A percentile compares a stretch with the other conserved stretches of the same genome.
Conservation (phyloP, 495 filamentous ascomycete genomes). For the Collariella sp. region DNA sequence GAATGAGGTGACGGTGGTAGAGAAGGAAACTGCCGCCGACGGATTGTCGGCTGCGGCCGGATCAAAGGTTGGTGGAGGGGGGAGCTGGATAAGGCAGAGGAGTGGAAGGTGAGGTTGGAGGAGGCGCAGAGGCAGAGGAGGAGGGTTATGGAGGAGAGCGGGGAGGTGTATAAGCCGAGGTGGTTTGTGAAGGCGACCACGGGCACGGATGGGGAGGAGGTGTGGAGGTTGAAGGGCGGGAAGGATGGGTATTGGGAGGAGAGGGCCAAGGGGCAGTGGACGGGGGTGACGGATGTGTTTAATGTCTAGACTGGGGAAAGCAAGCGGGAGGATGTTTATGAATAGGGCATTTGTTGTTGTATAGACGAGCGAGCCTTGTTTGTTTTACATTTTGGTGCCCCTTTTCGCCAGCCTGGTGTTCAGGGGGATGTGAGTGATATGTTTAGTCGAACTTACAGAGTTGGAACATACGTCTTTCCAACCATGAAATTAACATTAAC, state of each 20-base stretch:
- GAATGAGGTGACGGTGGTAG: constrained; percentile 80
- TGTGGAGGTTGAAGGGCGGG: constrained; percentile 73
- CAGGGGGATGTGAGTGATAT: too few species aligned
- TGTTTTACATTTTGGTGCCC: background rate
- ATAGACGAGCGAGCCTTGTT: background rate
- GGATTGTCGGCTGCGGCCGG: constrained; percentile 77
- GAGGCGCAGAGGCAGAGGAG: constrained; percentile 73
- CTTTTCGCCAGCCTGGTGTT: too few species aligned
- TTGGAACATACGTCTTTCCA: too few species aligned
- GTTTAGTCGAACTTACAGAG: too few species aligned
- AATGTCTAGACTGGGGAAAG: constrained; percentile 6
- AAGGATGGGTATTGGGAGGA: constrained; percentile 92
- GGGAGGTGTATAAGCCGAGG: constrained; percentile 59
- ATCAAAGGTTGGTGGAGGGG: constrained; percentile 84
- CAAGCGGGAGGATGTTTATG: background rate
- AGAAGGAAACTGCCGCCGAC: constrained; percentile 67
- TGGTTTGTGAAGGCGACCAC: constrained; percentile 68
- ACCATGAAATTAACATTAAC: too few species aligned
- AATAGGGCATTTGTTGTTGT: background rate
- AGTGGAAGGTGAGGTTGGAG: constrained; percentile 71
- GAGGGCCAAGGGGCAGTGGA: constrained; percentile 60
- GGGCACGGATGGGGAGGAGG: constrained; percentile 54
- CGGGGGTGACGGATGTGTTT: constrained; percentile 64
- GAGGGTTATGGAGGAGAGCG: constrained; percentile 62
- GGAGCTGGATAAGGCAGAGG: constrained; percentile 75